These are phyloP conservation scores for Xylariaceae sp. DNA, from an alignment of 2,329 filamentous ascomycete genomes.

Conservation along the genomic window DNA sequence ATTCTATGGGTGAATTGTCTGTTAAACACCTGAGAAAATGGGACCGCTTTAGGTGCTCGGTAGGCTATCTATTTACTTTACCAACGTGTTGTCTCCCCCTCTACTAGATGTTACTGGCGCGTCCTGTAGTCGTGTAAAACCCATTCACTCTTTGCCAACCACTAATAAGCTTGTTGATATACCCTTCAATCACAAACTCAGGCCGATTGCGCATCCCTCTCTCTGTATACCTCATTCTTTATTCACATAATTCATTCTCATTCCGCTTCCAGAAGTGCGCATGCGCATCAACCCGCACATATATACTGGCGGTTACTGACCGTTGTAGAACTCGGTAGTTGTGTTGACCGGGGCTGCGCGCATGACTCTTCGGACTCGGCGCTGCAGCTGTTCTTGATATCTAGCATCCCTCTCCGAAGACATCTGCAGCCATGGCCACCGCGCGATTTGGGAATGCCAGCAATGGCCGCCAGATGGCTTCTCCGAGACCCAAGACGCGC, in stretches of 20 bases:
- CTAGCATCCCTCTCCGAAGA: slow-evolving; percentile 7
- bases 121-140: slow-evolving; percentile 8
- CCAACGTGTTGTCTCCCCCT: slow-evolving; percentile 1
- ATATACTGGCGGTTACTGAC: too few relatives aligned
- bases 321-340: too few relatives aligned
- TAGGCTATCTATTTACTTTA: slow-evolving; percentile 14
- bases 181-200: too few relatives aligned
- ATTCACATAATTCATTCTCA: too few relatives aligned
- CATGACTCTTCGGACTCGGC: slow-evolving; percentile 16
- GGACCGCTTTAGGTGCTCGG: slow-evolving; percentile 29
- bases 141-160: too few relatives aligned
- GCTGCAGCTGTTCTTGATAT: slow-evolving; percentile 19
- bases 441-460: slow-evolving; percentile 30
- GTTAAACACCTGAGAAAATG: slow-evolving; percentile 26
- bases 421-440: slow-evolving; percentile 27
- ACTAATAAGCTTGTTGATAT: too few relatives aligned
- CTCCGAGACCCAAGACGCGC: slow-evolving; percentile 35
- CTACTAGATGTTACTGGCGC: slow-evolving; percentile 3
- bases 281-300: too few relatives aligned
- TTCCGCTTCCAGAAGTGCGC: too few relatives aligned
- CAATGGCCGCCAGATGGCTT: slow-evolving; percentile 33
- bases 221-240: too few relatives aligned
- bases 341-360: slow-evolving; percentile 23
- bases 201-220: too few relatives aligned
- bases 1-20: slow-evolving; percentile 28